Evolutionary conservation across 2,329 filamentous ascomycete species (phyloP), one percentile per base, ranked within the genome.

Genomic region (Teratosphaeria epicoccoides): DNA sequence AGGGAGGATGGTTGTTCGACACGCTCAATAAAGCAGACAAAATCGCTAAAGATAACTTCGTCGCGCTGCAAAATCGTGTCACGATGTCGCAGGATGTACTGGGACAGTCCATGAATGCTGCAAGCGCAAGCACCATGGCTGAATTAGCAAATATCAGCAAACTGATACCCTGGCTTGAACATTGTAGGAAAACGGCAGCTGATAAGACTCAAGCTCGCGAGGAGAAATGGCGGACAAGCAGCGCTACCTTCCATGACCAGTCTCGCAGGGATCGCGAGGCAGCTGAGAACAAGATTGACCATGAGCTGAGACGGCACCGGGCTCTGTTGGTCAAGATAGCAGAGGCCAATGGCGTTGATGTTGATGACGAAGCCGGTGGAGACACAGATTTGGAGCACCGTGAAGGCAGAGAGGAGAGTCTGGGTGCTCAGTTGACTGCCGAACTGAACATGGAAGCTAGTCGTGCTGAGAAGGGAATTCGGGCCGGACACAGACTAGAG

Each of bases 201-300:
- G 62, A 68, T 25, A 60, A 64, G 24, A 63, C 67, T 50, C 61
- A 70, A 50, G 58, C 64, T 37, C 58, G 66, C 23, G 68, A 70
- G 54, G 69, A 71, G 49, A 69, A 62, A 43, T 72, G 68, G 69
- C 64, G 69, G n/a, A 65, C 65, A 1, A 65, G 65, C 20, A 69
- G 65, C 28, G 69, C 69, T 1, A 63, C 62, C 9, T 71, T 71
- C 55, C 70, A 70, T 51, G 67, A 71, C 52, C 61, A 65, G 53
- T 60, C 58, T 26, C 61, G 66, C 17, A 56, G 62, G 26, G 62
- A 69, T 40, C 63, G 68, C 17, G 68, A 71, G 54, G 57, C 52
- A 25, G 66, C 68, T 24, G 66, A 71, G 57, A 58, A 59, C 43
- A 56, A 61, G 43, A 55, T 71, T 25, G 53, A 68, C 20, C 56